Percentiles rank a stretch among this genome's conserved stretches.
These are phyloP conservation scores for Cryptococcus floricola DNA, from an alignment of 1,284 basidiomycete genomes.

Conservation along the genomic window DNA sequence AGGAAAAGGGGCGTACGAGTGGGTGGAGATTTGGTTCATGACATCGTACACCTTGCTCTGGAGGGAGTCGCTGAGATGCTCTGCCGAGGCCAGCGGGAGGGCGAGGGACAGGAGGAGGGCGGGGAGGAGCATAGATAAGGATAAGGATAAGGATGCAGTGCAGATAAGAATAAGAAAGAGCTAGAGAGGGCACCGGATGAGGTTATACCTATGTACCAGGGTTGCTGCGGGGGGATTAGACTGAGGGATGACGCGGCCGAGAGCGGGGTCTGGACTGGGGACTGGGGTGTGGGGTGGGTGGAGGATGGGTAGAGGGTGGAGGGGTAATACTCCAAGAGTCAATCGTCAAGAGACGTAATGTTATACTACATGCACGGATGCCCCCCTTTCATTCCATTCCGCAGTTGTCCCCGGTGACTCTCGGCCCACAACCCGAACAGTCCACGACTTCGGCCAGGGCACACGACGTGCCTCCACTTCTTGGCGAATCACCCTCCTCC, in stretches of 20 bases:
- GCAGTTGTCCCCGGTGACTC: no score
- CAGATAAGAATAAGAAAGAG: not conserved
- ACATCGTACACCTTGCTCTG: slow-evolving; percentile 29
- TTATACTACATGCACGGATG: no score
- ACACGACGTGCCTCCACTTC: no score
- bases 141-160: not conserved
- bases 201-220: not conserved
- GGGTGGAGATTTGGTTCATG: slow-evolving; percentile 25
- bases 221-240: no score
- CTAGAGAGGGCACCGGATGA: not conserved
- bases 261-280: not conserved
- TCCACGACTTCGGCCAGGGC: no score
- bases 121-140: not conserved
- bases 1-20: slow-evolving; percentile 13
- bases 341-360: no score
- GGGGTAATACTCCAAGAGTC: no score
- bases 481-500: no score
- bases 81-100: slow-evolving; percentile 6
- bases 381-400: no score
- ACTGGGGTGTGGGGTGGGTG: not conserved
- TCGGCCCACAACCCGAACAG: no score
- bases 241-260: no score
- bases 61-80: slow-evolving; percentile 15
- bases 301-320: no score
- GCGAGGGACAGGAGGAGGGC: not conserved